Evolutionary conservation across 495 filamentous ascomycete genomes (phyloP), one percentile per base, ranked within the genome.

Genomic region (Ascobolus immersus): DNA sequence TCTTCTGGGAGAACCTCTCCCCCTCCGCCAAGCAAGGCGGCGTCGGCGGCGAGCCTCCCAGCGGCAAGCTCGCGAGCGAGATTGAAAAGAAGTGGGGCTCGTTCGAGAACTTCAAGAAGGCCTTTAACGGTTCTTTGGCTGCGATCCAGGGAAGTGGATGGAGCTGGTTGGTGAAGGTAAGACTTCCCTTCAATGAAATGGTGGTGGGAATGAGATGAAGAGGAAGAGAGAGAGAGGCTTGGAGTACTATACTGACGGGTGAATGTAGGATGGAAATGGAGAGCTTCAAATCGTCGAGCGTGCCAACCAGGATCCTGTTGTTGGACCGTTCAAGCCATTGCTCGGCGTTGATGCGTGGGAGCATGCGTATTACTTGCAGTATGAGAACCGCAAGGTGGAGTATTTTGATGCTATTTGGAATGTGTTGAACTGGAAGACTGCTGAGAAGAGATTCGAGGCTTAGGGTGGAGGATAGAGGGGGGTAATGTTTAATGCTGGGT

Each of bases 281-380:
- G 12, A 22, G 21, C 12, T 15, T 31, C 9, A 15, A 1, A 17
- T 4, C 18, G 15, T 30, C 19, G 29, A 18, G 2, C 9, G 22
- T 19, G 32, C 40, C 35, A 74, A 94, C 60, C 86, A 96, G 54
- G 89, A 96, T 50, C 77, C 86, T 3, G 78, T 93, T 21, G 70
- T 91, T 8, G 76, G 76, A 13, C 77, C 79, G 39, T 90, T 73
- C 55, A 60, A 65, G 35, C 82, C 86, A 34, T 55, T 96, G 31
- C 62, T 96, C 21, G 86, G 89, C 10, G 74, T 96, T 47, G 86
- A 96, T 59, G 89, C 86, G 48, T 96, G 86, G 86, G 86, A 96
- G 58, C 80, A 84, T 60, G 68, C 69, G 39, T 80, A 67, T 52
- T 75, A 73, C 58, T 61, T 96, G 36, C 80, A 96, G 61, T 96